These are phyloP conservation scores for Eutrema salsugineum DNA, from an alignment of 441 rosid species.

Conservation along the genomic window DNA sequence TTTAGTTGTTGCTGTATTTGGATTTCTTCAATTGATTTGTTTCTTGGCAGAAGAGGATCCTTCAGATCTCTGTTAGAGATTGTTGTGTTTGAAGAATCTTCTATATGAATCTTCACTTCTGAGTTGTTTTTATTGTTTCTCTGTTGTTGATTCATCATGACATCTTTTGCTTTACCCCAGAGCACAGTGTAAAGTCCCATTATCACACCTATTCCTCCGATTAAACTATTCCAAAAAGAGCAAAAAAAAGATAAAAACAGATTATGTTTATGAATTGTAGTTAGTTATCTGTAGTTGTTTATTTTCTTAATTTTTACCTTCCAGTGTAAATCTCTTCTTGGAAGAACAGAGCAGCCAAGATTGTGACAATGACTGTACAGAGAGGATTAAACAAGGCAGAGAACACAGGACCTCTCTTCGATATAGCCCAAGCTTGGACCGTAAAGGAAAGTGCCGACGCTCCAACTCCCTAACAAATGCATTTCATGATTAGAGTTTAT, in stretches of 20 bases:
- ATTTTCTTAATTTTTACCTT: conserved; percentile 33
- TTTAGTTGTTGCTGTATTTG: conserved; percentile 2
- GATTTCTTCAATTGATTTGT: conserved; percentile 16
- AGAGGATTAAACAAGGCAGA: conserved; percentile 63
- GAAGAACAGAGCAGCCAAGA: conserved; percentile 49
- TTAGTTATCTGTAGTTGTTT: not conserved
- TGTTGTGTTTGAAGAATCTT: conserved; percentile 24
- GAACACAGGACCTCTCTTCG: conserved; percentile 57
- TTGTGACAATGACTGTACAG: conserved; percentile 50
- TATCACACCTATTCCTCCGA: conserved; percentile 61
- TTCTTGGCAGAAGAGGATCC: conserved; percentile 35
- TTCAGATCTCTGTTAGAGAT: conserved; percentile 28
- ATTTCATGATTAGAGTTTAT: not conserved
- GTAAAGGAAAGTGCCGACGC: conserved; percentile 57
- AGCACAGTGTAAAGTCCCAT: conserved; percentile 64
- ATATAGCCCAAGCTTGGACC: conserved; percentile 63
- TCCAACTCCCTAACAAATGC: conserved; percentile 39
- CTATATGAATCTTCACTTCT: conserved; percentile 20
- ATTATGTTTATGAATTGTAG: not conserved
- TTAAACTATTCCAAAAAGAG: conserved; percentile 36
- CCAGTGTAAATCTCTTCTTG: conserved; percentile 54
- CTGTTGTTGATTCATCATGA: conserved; percentile 19
- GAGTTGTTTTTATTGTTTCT: conserved; percentile 9
- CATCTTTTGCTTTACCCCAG: conserved; percentile 72
- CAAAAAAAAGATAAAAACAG: not conserved